phyloP scores from a whole-genome alignment of 2,329 filamentous ascomycete species.

The Rhynchosporium secalis region DNA sequence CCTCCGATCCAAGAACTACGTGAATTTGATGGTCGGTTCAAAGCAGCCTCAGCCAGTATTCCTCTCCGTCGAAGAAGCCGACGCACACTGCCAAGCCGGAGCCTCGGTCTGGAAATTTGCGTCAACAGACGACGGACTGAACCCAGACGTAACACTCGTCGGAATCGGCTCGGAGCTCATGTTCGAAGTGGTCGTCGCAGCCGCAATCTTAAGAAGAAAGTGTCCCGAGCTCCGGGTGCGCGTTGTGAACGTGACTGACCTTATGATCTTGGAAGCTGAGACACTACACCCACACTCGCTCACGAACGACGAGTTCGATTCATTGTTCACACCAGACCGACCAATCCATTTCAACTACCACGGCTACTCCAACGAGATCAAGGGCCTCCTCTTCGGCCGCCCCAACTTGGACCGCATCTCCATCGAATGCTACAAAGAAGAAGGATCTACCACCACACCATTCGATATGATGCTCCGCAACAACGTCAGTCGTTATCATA shows the following conservation, averaged over 20 bases:
- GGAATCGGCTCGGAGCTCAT: constrained; percentile 66
- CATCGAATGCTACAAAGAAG: constrained; percentile 62
- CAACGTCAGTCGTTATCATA: constrained; percentile 58
- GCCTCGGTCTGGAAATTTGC: constrained; percentile 63
- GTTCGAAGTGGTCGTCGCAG: constrained; percentile 64
- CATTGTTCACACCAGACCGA: constrained; percentile 57
- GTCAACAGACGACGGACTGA: constrained; percentile 53
- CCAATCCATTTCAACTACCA: constrained; percentile 68
- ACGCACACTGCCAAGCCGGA: constrained; percentile 57
- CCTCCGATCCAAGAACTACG: constrained; percentile 60
- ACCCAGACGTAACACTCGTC: constrained; percentile 63
- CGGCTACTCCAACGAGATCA: constrained; percentile 61
- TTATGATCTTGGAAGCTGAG: constrained; percentile 61
- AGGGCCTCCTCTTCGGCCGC: constrained; percentile 61
- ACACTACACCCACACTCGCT: constrained; percentile 60
- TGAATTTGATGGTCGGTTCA: constrained; percentile 67
- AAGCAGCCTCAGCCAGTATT: constrained; percentile 66
- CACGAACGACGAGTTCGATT: constrained; percentile 50
- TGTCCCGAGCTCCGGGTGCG: constrained; percentile 56
- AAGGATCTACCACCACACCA: constrained; percentile 66
- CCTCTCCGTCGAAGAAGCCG: constrained; percentile 59
- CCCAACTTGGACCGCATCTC: constrained; percentile 51
- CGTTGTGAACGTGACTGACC: constrained; percentile 65
- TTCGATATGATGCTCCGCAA: constrained; percentile 72
- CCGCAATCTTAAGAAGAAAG: constrained; percentile 52